These are phyloP conservation scores for Yamadazyma triangularis DNA, from an alignment of 1,139 yeast genomes.

Conservation along the genomic window DNA sequence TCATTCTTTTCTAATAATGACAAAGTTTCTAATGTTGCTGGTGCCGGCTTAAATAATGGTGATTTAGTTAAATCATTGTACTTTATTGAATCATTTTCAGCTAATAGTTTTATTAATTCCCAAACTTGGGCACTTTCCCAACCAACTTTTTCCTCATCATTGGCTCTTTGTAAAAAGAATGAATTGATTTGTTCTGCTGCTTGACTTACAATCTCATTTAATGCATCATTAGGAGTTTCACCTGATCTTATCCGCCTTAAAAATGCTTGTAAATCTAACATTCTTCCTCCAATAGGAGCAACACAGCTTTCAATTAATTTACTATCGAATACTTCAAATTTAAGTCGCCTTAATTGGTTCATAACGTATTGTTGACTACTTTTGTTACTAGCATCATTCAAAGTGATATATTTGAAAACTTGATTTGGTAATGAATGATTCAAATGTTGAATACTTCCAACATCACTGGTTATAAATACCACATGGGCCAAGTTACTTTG, in stretches of 20 bases:
- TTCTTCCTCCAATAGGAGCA: constrained; percentile 86
- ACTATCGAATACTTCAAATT: constrained; percentile 38
- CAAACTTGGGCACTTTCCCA: constrained; percentile 86
- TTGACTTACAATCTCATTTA: constrained; percentile 74
- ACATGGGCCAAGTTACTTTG: constrained; percentile 86
- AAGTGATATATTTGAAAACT: constrained; percentile 67
- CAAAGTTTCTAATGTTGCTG: constrained; percentile 45
- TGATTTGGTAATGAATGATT: constrained; percentile 77
- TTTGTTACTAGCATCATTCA: constrained; percentile 75
- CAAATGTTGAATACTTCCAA: constrained; percentile 67
- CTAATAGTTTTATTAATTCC: constrained; percentile 67
- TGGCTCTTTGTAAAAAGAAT: constrained; percentile 53
- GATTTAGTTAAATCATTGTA: constrained; percentile 49
- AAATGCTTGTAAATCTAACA: constrained; percentile 89
- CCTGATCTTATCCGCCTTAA: constrained; percentile 86
- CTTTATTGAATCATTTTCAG: constrained; percentile 40
- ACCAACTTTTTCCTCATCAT: constrained; percentile 18
- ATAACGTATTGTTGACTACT: constrained; percentile 72
- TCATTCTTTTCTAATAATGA: constrained; percentile 77
- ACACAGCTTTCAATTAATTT: constrained; percentile 31
- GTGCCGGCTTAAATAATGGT: constrained; percentile 64
- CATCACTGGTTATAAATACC: constrained; percentile 78
- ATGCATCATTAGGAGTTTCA: constrained; percentile 72
- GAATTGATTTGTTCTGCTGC: constrained; percentile 87
- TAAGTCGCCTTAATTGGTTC: constrained; percentile 44